A percentile compares a stretch with the other conserved stretches of the same genome.
phyloP scores from a whole-genome alignment of 164 flowering plant genomes.

The Chimonanthus salicifolius region DNA sequence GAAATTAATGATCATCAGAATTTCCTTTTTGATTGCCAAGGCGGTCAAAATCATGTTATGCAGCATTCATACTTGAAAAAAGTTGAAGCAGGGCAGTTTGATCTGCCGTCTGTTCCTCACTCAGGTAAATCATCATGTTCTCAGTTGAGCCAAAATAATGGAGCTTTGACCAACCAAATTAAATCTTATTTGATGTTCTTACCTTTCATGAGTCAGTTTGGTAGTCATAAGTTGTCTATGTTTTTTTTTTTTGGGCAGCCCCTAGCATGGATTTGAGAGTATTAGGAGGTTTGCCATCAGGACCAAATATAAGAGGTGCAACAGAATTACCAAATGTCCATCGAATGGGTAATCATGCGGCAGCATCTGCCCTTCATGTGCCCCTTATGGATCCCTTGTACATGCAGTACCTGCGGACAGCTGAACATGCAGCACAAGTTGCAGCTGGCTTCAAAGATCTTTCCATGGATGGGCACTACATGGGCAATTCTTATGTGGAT shows the following conservation, averaged over 20 bases:
- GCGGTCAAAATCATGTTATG: constrained; percentile 33
- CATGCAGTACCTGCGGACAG: constrained; percentile 61
- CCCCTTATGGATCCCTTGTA: constrained; percentile 56
- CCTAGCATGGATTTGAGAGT: constrained; percentile 48
- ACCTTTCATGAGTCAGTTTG: constrained; percentile 55
- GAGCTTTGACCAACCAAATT: constrained; percentile 23
- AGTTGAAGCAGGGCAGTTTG: constrained; percentile 30
- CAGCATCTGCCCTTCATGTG: constrained; percentile 38
- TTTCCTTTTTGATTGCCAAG: constrained; percentile 39
- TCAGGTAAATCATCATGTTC: constrained; percentile 30
- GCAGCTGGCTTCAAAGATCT: constrained; percentile 48
- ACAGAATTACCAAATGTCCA: constrained; percentile 46
- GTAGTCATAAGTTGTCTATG: constrained; percentile 47
- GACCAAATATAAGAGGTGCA: constrained; percentile 45
- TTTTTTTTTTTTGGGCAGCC: constrained; percentile 45
- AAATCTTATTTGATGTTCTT: constrained; percentile 25
- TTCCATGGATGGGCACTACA: constrained; percentile 39
- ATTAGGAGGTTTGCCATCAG: constrained; percentile 45
- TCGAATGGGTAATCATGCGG: constrained; percentile 44
- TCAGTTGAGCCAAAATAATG: constrained; percentile 30
- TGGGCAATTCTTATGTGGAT: constrained; percentile 51
- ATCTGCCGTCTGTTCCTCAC: constrained; percentile 27
- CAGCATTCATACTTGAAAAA: constrained; percentile 37
- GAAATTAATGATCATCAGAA: constrained; percentile 38
- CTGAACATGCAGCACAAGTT: constrained; percentile 59